A percentile compares a stretch with the other conserved stretches of the same genome.
Evolutionary conservation across 805 yeast species (phyloP).

Genomic region (Yamadazyma laniorum): DNA sequence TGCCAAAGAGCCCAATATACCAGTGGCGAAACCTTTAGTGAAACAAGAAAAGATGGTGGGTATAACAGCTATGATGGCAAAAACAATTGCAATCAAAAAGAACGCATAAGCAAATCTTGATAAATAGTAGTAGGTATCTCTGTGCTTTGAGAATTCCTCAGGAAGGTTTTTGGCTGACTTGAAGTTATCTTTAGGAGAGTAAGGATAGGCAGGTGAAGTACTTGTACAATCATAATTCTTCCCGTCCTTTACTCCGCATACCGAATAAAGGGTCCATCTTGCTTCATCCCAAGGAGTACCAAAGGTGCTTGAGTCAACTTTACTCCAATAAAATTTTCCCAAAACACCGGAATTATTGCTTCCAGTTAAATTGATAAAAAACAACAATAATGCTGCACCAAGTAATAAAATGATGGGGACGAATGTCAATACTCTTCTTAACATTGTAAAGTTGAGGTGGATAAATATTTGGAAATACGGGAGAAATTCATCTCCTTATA

Average conservation of each 20-base stretch:
- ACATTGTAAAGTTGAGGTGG: too few relatives aligned
- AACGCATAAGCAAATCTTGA: constrained; percentile 66
- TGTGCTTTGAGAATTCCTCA: constrained; percentile 41
- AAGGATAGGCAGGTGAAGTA: constrained; percentile 28
- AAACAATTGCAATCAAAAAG: constrained; percentile 57
- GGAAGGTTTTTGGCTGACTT: constrained; percentile 41
- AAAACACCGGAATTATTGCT: constrained; percentile 20
- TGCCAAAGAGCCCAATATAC: constrained; percentile 12
- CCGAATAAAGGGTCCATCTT: constrained; percentile 29
- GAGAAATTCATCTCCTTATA: too few relatives aligned
- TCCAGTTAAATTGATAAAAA: constrained; percentile 30
- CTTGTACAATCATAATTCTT: constrained; percentile 19
- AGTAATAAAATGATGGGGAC: constrained; percentile 23
- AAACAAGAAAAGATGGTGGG: constrained; percentile 23
- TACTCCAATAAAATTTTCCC: constrained; percentile 26
- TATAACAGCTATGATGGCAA: constrained; percentile 51
- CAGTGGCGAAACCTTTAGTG: constrained; percentile 11
- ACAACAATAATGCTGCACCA: constrained; percentile 22
- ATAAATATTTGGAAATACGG: too few relatives aligned
- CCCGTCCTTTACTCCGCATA: constrained; percentile 22
- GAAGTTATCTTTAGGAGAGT: constrained; percentile 30
- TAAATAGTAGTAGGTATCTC: constrained; percentile 60
- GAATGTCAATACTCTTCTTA: constrained; percentile 21
- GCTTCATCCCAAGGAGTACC: constrained; percentile 15
- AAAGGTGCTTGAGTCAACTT: constrained; percentile 17